Evolutionary conservation across 108 stramenopile genomes (phyloP).

Genomic region (Nitzschia inconspicua): DNA sequence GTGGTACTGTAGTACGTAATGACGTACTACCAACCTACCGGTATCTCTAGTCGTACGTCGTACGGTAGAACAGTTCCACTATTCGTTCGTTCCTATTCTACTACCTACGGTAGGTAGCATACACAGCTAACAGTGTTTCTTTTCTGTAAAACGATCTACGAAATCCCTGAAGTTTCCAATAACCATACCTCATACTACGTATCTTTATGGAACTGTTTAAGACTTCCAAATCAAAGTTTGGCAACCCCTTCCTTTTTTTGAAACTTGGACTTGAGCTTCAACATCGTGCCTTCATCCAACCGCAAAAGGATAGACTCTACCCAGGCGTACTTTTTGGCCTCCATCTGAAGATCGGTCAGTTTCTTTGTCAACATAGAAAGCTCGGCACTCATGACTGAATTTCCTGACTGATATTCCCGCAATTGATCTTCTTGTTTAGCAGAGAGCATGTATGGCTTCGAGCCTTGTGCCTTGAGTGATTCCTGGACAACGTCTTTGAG

Average conservation of each 20-base stretch:
- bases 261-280: constrained; percentile 23
- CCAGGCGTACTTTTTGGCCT: constrained; percentile 37
- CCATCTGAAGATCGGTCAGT: constrained; percentile 6
- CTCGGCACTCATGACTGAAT: constrained; percentile 41
- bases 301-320: constrained; percentile 33
- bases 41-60: too few species aligned
- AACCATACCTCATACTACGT: too few species aligned
- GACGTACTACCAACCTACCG: too few species aligned
- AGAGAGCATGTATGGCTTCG: constrained; percentile 3
- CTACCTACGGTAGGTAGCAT: too few species aligned
- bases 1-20: too few species aligned
- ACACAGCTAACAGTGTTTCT: too few species aligned
- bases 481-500: constrained; percentile 11
- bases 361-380: constrained; percentile 33
- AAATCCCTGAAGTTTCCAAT: too few species aligned
- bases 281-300: constrained; percentile 20
- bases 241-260: constrained; percentile 32
- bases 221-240: too few species aligned
- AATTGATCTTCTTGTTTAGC: constrained; percentile 19
- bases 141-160: too few species aligned
- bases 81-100: too few species aligned
- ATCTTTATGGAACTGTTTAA: too few species aligned
- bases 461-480: constrained; percentile 10
- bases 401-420: constrained; percentile 40
- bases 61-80: too few species aligned